Base-by-base conservation (phyloP, 2,329 filamentous ascomycete genomes). In the Phyllosticta citrichinensis region DNA sequence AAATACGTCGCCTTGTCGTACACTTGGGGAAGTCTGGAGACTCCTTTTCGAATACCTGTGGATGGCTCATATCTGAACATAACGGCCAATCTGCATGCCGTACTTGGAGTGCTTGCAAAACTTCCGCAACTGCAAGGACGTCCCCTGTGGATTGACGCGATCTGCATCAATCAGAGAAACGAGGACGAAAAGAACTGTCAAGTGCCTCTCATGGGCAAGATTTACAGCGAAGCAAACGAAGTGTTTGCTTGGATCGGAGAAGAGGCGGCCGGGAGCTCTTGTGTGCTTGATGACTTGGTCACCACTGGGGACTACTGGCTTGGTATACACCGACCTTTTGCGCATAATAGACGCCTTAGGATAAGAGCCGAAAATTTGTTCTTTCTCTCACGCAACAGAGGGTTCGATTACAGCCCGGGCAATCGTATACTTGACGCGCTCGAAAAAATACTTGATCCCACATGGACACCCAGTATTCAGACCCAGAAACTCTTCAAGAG, bases 251-350 rank as follows among this genome's bases (percentile, higher is more conserved):
- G 62, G 62, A 56, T 64, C 1, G 61, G 62, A 12, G 25, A 52
- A 1, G 30, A 61, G 6, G 20, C 20, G 14, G 40, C 52, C 22
- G 33, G 35, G 22, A 50, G 47, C 19, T 1, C 51, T 35, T 1
- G 52, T 51, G 66, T 66, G 54, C 47, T 69, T 5, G 58, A 20
- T 20, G 2, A 33, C 33, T 40, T 24, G 8, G 2, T 11, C 61
- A 2, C 66, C 64, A 2, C 66, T 71, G 40, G 60, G 62, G 9
- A 63, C 52, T 19, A 62, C 69, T 12, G 64, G 66, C n/a, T 53
- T 22, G 22, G 22, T 22, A 22, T 22, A 22, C 22, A 22, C 22
- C 2, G 2, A 22, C 22, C 22, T 22, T 22, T 22, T 22, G 22
- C 22, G 22, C n/a, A n/a, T n/a, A 22, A 22, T 2, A 22, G 2